phyloP scores from a whole-genome alignment of 805 yeast genomes.

The Debaryomyces hansenii region DNA sequence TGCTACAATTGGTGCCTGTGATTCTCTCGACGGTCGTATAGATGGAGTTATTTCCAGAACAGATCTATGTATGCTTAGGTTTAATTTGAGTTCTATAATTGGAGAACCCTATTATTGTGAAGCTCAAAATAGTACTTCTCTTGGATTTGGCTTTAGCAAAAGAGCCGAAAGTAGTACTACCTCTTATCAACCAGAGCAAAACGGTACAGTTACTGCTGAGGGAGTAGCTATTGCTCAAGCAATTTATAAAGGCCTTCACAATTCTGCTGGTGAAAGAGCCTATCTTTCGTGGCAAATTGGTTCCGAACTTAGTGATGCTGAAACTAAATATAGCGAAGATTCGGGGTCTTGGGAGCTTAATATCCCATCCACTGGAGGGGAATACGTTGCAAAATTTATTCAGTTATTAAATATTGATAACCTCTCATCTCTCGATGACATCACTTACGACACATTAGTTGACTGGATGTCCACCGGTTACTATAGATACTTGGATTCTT shows the following conservation, averaged over 20 bases:
- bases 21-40: conserved; percentile 3
- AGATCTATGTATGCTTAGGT: conserved; percentile 4
- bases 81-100: conserved; percentile 4
- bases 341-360: conserved; percentile 2
- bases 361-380: conserved; percentile 6
- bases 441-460: conserved; percentile 5
- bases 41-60: conserved; percentile 5
- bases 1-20: conserved; percentile 6
- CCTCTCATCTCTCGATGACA: not conserved
- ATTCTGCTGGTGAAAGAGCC: conserved; percentile 3
- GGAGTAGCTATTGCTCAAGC: conserved; percentile 7
- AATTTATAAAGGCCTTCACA: conserved; percentile 5
- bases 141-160: conserved; percentile 3
- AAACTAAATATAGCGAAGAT: conserved; percentile 1
- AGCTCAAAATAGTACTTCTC: conserved; percentile 1
- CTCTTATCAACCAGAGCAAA: conserved; percentile 3
- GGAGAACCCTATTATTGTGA: conserved; percentile 4
- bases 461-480: conserved; percentile 5
- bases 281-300: conserved; percentile 5
- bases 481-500: not conserved
- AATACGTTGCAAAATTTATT: conserved; percentile 6
- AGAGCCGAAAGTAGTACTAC: not conserved
- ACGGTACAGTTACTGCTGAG: conserved; percentile 6
- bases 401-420: conserved; percentile 6
- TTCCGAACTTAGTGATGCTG: conserved; percentile 2